phyloP scores from a whole-genome alignment of 768 basidiomycete genomes.

The Leucosporidium scottii region DNA sequence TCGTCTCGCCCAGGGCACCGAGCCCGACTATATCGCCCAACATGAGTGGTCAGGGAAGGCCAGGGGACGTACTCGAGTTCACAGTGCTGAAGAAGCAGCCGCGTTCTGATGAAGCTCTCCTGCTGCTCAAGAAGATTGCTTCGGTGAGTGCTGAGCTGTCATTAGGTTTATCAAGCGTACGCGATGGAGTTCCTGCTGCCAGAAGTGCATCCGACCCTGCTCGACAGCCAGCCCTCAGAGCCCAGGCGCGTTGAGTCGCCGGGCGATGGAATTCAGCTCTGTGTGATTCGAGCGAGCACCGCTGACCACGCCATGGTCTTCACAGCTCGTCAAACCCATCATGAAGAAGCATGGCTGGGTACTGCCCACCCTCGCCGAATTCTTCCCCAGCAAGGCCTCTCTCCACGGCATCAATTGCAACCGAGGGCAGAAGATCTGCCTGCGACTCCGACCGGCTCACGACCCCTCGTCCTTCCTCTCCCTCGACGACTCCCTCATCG shows the following conservation, averaged over 20 bases:
- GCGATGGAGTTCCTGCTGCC: too few relatives aligned
- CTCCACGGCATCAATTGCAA: constrained; percentile 57
- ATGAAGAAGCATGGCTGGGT: constrained; percentile 81
- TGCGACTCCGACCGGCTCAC: constrained; percentile 61
- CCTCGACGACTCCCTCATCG: constrained; percentile 60
- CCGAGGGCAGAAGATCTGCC: constrained; percentile 68
- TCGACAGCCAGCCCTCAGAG: too few relatives aligned
- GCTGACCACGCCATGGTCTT: neutral
- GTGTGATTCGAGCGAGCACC: too few relatives aligned
- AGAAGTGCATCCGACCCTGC: too few relatives aligned
- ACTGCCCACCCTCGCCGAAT: constrained; percentile 52
- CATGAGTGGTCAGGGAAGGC: neutral
- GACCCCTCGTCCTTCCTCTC: constrained; percentile 32
- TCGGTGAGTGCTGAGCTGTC: constrained; percentile 40
- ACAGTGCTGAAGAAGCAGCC: constrained; percentile 65
- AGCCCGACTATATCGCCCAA: neutral
- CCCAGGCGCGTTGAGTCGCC: neutral
- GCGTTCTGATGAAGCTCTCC: constrained; percentile 60
- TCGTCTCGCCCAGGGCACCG: too few relatives aligned
- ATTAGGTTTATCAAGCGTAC: neutral
- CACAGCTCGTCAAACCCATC: constrained; percentile 73
- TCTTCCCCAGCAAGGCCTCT: constrained; percentile 67
- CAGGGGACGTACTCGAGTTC: constrained; percentile 37
- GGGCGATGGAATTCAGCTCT: too few relatives aligned
- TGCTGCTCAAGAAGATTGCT: constrained; percentile 61